phyloP scores from a whole-genome alignment of 139 green algal species.

The Gonium pectorale region DNA sequence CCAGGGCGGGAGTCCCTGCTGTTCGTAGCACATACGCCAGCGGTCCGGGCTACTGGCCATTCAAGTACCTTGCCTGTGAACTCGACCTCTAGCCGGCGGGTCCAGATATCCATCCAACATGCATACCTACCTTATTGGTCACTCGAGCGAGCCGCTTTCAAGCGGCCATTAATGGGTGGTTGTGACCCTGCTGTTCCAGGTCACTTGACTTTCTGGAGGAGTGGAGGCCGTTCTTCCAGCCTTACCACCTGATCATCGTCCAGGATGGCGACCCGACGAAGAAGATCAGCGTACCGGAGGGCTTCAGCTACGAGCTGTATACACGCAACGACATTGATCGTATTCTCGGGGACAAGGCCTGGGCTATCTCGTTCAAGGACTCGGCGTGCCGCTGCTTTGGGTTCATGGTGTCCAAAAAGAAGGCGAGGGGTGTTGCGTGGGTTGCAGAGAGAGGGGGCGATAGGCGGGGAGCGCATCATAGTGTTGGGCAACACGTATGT shows the following conservation, averaged over 20 bases:
- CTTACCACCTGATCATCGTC: slow-evolving; percentile 93
- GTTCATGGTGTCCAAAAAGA: slow-evolving; percentile 94
- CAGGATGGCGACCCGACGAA: slow-evolving; percentile 92
- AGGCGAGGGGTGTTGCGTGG: too few species aligned
- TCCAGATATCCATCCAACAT: too few species aligned
- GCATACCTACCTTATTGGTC: too few species aligned
- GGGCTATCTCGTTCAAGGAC: slow-evolving; percentile 97
- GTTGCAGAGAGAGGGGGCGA: too few species aligned
- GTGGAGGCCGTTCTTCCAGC: slow-evolving; percentile 92
- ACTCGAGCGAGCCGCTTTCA: too few species aligned
- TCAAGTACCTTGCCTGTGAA: slow-evolving; percentile 32
- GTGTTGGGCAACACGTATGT: too few species aligned
- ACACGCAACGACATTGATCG: slow-evolving; percentile 95
- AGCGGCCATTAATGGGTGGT: too few species aligned
- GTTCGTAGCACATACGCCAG: too few species aligned
- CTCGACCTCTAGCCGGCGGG: too few species aligned
- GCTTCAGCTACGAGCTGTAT: slow-evolving; percentile 97
- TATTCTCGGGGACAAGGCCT: slow-evolving; percentile 94
- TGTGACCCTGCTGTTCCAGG: too few species aligned
- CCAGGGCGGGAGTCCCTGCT: too few species aligned
- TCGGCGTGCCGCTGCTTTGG: slow-evolving; percentile 95
- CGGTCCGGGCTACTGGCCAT: background rate
- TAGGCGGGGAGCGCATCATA: too few species aligned
- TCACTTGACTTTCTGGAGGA: slow-evolving; percentile 89
- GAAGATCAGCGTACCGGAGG: slow-evolving; percentile 83